Percentiles rank a stretch among this genome's conserved stretches.
Conservation (phyloP, 495 filamentous ascomycete species). For the Lichina pygmaea region DNA sequence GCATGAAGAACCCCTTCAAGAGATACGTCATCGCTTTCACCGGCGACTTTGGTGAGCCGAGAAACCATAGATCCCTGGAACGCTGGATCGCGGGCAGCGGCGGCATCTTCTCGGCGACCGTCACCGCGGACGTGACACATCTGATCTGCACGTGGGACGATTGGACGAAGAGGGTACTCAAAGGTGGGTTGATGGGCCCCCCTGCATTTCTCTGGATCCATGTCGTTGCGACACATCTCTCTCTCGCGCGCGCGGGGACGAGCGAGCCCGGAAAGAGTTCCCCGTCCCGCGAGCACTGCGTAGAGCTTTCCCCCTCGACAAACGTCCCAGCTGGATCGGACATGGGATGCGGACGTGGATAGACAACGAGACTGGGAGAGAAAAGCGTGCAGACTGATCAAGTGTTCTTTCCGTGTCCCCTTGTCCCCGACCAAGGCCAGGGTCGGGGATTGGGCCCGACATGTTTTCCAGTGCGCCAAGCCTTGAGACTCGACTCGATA, state of each 20-base stretch:
- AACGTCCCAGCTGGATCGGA: too few species aligned
- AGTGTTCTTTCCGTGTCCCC: too few species aligned
- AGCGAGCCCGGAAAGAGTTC: neutral
- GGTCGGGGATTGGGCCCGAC: too few species aligned
- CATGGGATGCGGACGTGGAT: too few species aligned
- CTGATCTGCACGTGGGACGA: conserved; percentile 26
- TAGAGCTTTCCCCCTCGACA: neutral
- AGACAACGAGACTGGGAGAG: too few species aligned
- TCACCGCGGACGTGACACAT: conserved; percentile 25
- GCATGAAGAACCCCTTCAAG: conserved; percentile 7
- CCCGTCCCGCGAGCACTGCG: neutral
- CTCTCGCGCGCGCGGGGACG: neutral
- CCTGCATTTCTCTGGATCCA: neutral
- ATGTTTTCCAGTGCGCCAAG: conserved; percentile 16
- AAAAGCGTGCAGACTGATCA: too few species aligned
- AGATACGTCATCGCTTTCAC: conserved; percentile 11
- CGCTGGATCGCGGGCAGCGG: conserved; percentile 27
- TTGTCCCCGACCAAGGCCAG: too few species aligned
- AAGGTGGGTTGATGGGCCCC: conserved; percentile 14
- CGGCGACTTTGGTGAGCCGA: conserved; percentile 17
- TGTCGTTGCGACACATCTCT: neutral
- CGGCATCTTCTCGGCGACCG: conserved; percentile 16
- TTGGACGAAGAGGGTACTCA: conserved; percentile 16
- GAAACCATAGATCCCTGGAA: conserved; percentile 16
- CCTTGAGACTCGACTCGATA: conserved; percentile 12